These are phyloP conservation scores for Microbotryum lychnidis-dioicae DNA, from an alignment of 1,284 basidiomycete genomes.

Conservation along the genomic window DNA sequence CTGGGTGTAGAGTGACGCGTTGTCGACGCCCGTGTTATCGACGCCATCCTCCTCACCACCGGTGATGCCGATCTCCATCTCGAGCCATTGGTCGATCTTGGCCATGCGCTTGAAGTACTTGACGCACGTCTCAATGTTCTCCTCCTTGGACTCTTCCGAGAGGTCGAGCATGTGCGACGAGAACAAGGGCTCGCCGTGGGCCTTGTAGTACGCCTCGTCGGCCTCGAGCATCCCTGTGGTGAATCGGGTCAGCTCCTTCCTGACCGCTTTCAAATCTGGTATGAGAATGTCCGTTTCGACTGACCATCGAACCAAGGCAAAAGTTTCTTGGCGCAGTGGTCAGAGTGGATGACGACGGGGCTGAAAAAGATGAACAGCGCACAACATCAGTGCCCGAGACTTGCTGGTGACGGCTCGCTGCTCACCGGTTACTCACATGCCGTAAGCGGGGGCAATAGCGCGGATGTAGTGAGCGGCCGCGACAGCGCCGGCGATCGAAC, in stretches of 20 bases:
- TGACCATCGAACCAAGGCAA: conserved; percentile 92
- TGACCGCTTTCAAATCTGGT: too few relatives aligned
- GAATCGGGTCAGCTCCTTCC: too few relatives aligned
- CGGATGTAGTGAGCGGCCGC: conserved; percentile 92
- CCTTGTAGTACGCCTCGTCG: conserved; percentile 86
- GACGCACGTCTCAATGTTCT: conserved; percentile 90
- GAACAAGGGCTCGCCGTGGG: conserved; percentile 85
- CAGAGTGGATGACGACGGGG: conserved; percentile 95
- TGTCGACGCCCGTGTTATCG: conserved; percentile 87
- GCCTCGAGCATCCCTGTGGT: conserved; percentile 77
- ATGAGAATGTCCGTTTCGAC: neutral
- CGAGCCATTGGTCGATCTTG: conserved; percentile 84
- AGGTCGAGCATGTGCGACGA: conserved; percentile 99
- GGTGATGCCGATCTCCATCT: conserved; percentile 99
- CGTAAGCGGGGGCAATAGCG: conserved; percentile 76
- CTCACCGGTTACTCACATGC: conserved; percentile 56
- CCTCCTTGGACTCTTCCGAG: conserved; percentile 93
- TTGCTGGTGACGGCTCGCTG: neutral
- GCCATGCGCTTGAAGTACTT: conserved; percentile 97
- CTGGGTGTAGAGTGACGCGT: conserved; percentile 90
- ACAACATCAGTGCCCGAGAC: neutral
- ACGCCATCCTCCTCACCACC: conserved; percentile 99
- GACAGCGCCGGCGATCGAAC: conserved; percentile 84
- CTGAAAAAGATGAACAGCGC: conserved; percentile 41
- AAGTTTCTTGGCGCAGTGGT: conserved; percentile 98